Conservation (phyloP, 371 early-diverging fungal genomes). For the Synchytrium microbalum region DNA sequence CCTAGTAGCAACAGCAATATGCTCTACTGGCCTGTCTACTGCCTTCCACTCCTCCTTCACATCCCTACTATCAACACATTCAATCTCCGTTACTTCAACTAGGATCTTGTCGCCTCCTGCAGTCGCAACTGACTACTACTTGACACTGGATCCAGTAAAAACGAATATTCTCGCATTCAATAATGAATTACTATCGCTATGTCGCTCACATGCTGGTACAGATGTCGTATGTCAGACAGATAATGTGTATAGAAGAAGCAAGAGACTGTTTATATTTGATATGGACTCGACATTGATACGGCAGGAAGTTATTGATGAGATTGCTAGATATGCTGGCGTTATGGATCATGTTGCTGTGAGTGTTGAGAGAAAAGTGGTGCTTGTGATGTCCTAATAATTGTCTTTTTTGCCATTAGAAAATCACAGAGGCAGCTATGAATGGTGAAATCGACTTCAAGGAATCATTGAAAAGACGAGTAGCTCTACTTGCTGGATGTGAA, state of each 20-base stretch:
- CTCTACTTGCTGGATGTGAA: constrained; percentile 81
- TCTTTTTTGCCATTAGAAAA: constrained; percentile 4
- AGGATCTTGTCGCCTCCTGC: neutral
- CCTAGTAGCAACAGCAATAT: neutral
- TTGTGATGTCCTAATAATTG: neutral
- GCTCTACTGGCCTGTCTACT: neutral
- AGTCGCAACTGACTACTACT: neutral
- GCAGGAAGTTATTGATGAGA: constrained; percentile 97
- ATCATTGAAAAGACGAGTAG: constrained; percentile 79
- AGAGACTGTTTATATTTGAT: constrained; percentile 93
- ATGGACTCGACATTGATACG: constrained; percentile 97
- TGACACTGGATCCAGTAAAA: neutral
- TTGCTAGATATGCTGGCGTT: constrained; percentile 85
- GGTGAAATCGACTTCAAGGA: constrained; percentile 95
- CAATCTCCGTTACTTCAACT: neutral
- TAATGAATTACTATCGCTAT: neutral
- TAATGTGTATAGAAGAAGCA: constrained; percentile 80
- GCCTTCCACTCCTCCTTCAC: neutral
- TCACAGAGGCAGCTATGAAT: constrained; percentile 54
- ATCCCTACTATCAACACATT: neutral
- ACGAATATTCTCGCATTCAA: neutral
- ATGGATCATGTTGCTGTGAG: constrained; percentile 83
- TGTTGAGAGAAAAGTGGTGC: neutral
- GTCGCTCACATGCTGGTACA: neutral
- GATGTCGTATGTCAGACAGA: constrained; percentile 49